Evolutionary conservation across 441 rosid species (phyloP).

Genomic region (Rhodomyrtus psidioides): DNA sequence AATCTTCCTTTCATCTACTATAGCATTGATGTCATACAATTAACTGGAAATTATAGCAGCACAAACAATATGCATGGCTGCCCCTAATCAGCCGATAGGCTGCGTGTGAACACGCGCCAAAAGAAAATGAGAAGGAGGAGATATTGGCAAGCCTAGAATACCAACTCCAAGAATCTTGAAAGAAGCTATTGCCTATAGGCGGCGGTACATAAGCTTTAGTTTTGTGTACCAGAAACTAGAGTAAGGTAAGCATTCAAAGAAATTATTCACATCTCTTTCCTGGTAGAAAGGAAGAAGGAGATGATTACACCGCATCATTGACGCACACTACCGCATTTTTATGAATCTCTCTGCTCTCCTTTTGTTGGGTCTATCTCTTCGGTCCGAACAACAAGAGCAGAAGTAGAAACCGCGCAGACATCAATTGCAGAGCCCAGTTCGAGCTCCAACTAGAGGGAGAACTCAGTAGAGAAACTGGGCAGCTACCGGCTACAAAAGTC

Average conservation of each 20-base stretch:
- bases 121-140: not conserved
- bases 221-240: not conserved
- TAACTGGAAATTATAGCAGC: not conserved
- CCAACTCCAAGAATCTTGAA: not conserved
- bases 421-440: not conserved
- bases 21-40: not conserved
- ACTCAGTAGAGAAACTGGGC: not conserved
- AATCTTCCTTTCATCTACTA: not conserved
- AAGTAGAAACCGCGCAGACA: not conserved
- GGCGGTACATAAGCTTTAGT: not conserved
- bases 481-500: not conserved
- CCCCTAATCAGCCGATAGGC: not conserved
- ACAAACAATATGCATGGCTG: not conserved
- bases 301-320: not conserved
- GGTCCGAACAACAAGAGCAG: not conserved
- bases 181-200: not conserved
- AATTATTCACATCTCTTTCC: not conserved
- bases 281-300: not conserved
- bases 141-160: not conserved
- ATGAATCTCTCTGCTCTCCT: not conserved
- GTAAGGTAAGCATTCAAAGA: not conserved
- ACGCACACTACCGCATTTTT: not conserved
- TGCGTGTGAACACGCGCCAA: not conserved
- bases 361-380: not conserved
- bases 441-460: not conserved